These are phyloP conservation scores for Phytophthora ohioensis DNA, from an alignment of 352 stramenopile genomes.

Conservation along the genomic window DNA sequence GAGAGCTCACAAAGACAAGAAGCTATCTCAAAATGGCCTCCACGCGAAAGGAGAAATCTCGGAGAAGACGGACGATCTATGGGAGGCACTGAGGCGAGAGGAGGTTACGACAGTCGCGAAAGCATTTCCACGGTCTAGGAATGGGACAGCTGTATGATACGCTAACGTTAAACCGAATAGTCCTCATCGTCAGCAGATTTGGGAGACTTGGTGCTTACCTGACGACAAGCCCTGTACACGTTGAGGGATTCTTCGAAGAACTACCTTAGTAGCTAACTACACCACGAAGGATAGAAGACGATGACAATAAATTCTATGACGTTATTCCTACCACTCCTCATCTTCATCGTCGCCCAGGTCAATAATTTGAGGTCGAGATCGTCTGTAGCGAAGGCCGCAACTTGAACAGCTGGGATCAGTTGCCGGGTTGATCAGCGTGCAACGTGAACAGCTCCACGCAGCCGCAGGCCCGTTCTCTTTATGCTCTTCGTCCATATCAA, in stretches of 20 bases:
- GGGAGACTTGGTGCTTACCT: too few relatives aligned
- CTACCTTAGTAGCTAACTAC: neutral
- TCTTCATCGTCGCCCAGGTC: constrained; percentile 61
- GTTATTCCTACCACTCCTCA: constrained; percentile 38
- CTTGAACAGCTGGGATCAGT: constrained; percentile 66
- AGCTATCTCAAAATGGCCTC: neutral
- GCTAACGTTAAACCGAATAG: neutral
- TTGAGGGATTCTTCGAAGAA: too few relatives aligned
- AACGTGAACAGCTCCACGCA: constrained; percentile 79
- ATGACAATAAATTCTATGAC: constrained; percentile 20
- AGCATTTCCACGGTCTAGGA: constrained; percentile 34
- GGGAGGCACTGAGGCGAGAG: constrained; percentile 40
- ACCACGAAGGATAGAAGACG: neutral
- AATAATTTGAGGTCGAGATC: constrained; percentile 64
- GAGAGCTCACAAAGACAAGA: constrained; percentile 15
- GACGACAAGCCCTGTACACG: too few relatives aligned
- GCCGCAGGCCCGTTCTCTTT: constrained; percentile 44
- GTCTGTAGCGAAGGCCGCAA: constrained; percentile 76
- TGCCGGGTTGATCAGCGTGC: constrained; percentile 77
- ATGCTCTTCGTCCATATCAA: constrained; percentile 50
- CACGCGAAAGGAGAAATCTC: constrained; percentile 38
- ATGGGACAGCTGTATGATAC: neutral
- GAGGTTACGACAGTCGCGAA: constrained; percentile 39
- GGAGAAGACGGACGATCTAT: constrained; percentile 50
- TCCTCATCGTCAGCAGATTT: neutral